Percentiles rank a stretch among this genome's conserved stretches.
Conservation (phyloP, 768 basidiomycete genomes). For the Amanita inopinata region DNA sequence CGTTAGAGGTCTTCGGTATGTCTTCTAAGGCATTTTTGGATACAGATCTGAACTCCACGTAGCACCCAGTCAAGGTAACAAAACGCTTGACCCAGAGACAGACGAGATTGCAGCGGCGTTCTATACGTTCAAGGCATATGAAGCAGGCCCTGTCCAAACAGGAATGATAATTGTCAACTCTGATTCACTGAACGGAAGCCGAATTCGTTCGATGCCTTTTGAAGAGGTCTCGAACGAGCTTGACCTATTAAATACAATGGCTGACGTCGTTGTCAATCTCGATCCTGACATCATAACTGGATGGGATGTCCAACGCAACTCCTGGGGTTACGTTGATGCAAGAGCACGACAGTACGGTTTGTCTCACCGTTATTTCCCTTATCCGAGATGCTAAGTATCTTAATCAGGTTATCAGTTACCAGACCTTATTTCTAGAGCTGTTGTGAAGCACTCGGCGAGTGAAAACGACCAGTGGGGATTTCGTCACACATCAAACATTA, state of each 20-base stretch:
- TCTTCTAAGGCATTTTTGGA: background rate
- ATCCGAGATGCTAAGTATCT: background rate
- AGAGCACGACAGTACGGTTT: slow-evolving; percentile 54
- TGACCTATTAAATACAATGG: slow-evolving; percentile 66
- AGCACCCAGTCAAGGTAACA: slow-evolving; percentile 53
- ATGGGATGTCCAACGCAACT: slow-evolving; percentile 82
- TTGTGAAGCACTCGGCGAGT: slow-evolving; percentile 24
- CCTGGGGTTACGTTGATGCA: slow-evolving; percentile 86
- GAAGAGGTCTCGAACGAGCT: slow-evolving; percentile 60
- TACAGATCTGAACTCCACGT: background rate
- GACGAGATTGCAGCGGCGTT: slow-evolving; percentile 65
- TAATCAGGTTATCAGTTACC: slow-evolving; percentile 56
- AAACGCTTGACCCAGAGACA: slow-evolving; percentile 54
- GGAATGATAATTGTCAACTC: slow-evolving; percentile 49
- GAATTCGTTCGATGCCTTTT: slow-evolving; percentile 34
- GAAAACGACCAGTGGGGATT: slow-evolving; percentile 61
- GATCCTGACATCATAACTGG: slow-evolving; percentile 91
- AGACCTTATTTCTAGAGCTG: slow-evolving; percentile 71
- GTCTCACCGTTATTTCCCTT: slow-evolving; percentile 10
- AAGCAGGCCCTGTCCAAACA: slow-evolving; percentile 25
- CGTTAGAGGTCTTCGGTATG: slow-evolving; percentile 81
- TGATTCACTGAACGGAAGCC: slow-evolving; percentile 25
- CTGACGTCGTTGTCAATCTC: slow-evolving; percentile 63
- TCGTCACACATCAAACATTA: slow-evolving; percentile 73
- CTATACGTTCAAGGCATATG: slow-evolving; percentile 56